Evolutionary conservation across 23 red algal genomes (phyloP).

Genomic region (Cyanidioschyzon merolae): DNA sequence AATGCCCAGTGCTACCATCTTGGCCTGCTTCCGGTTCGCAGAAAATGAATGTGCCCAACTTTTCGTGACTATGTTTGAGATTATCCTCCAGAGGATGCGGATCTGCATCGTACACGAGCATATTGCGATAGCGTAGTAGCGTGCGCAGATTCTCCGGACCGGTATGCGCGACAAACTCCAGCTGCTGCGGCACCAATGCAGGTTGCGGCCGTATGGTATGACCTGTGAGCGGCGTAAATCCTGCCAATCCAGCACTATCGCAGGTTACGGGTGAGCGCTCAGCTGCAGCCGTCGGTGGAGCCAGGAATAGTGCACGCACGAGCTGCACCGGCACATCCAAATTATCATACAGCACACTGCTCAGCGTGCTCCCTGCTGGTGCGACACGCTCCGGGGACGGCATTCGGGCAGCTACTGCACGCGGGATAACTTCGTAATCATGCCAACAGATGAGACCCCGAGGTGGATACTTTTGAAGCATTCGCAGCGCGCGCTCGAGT

Average conservation of each 20-base stretch:
- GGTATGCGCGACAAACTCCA: conserved; percentile 17
- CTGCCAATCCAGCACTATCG: neutral
- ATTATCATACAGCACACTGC: neutral
- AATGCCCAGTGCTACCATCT: neutral
- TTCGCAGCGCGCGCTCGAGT: neutral
- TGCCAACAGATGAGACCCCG: conserved; percentile 13
- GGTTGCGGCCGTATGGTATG: neutral
- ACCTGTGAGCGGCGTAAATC: neutral
- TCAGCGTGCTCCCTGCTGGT: neutral
- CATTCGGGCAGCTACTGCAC: conserved; percentile 1
- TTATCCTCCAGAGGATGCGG: neutral
- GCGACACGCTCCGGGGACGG: neutral
- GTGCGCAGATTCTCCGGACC: conserved; percentile 12
- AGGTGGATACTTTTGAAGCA: neutral
- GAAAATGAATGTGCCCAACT: neutral
- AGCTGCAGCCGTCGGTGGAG: neutral
- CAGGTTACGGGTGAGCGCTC: neutral
- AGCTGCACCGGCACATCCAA: conserved; percentile 9
- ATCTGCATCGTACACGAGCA: conserved; percentile 6
- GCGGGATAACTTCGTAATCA: neutral
- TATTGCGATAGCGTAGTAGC: neutral
- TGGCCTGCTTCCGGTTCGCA: conserved; percentile 2
- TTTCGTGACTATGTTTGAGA: neutral
- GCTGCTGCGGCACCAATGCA: neutral
- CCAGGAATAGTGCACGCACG: neutral